These are phyloP conservation scores for Quercus berberidifolia DNA, from an alignment of 306 rosid species.

Conservation along the genomic window DNA sequence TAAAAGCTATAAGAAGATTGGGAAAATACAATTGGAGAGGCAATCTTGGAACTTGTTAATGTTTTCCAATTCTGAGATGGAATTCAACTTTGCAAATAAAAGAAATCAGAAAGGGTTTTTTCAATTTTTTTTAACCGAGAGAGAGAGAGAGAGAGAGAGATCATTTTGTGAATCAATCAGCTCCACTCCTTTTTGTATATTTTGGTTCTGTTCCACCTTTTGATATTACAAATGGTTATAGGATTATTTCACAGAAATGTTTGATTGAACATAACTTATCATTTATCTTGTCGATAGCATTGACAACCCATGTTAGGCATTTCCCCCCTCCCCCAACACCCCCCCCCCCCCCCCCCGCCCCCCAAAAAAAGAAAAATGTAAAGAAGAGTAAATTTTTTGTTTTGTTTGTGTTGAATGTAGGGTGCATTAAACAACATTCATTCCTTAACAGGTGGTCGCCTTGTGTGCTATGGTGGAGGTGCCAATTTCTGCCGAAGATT, in stretches of 20 bases:
- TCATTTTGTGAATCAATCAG: not conserved
- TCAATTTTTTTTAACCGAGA: not conserved
- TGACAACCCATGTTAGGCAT: not conserved
- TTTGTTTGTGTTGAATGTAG: constrained; percentile 28
- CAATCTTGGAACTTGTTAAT: not conserved
- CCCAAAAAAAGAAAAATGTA: no score
- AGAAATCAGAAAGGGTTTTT: not conserved
- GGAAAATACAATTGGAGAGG: not conserved
- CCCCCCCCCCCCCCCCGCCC: no score
- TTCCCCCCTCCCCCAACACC: no score
- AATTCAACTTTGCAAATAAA: not conserved
- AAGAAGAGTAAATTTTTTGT: not conserved
- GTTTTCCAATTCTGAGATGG: not conserved
- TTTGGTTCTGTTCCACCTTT: not conserved
- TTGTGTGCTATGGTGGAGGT: constrained; percentile 37
- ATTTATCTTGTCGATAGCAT: not conserved
- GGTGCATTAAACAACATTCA: constrained; percentile 28
- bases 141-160: not conserved
- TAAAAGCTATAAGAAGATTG: not conserved
- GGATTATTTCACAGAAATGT: not conserved
- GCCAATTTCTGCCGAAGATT: constrained; percentile 45
- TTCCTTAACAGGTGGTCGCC: constrained; percentile 18
- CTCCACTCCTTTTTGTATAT: not conserved
- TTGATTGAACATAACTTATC: not conserved
- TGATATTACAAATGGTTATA: not conserved